Conservation (phyloP, 2,329 filamentous ascomycete genomes). For the Alternaria sp. region DNA sequence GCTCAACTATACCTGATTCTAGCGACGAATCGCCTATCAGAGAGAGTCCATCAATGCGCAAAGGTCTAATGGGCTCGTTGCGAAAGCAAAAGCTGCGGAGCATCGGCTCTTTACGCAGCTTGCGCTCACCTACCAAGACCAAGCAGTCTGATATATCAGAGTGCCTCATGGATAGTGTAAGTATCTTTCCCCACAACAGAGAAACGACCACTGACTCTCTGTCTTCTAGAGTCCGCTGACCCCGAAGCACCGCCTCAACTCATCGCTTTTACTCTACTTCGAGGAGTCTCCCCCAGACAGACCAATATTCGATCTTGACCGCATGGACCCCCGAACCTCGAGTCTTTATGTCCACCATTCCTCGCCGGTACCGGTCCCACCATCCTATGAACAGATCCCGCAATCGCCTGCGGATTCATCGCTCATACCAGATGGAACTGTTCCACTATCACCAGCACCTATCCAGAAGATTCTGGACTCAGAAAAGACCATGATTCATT, state of each 20-base stretch:
- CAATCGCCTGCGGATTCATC: neutral
- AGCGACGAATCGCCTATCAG: slow-evolving; percentile 20
- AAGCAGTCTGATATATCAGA: slow-evolving; percentile 14
- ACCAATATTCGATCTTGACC: slow-evolving; percentile 32
- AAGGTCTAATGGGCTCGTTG: slow-evolving; percentile 34
- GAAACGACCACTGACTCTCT: neutral
- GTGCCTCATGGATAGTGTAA: neutral
- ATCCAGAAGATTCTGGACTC: slow-evolving; percentile 28
- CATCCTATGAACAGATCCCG: slow-evolving; percentile 8
- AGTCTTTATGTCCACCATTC: slow-evolving; percentile 31
- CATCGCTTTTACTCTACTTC: slow-evolving; percentile 36
- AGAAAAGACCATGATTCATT: slow-evolving; percentile 12
- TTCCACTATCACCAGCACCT: slow-evolving; percentile 38
- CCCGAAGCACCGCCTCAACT: slow-evolving; percentile 13
- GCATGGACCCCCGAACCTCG: slow-evolving; percentile 19
- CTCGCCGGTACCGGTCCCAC: slow-evolving; percentile 39
- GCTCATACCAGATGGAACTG: slow-evolving; percentile 28
- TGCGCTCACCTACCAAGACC: slow-evolving; percentile 27
- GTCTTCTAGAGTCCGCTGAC: slow-evolving; percentile 17
- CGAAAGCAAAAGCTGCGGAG: slow-evolving; percentile 30
- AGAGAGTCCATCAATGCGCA: slow-evolving; percentile 36
- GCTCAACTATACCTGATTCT: slow-evolving; percentile 5
- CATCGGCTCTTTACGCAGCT: slow-evolving; percentile 33
- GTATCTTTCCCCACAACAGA: neutral
- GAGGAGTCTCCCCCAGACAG: slow-evolving; percentile 30